These are phyloP conservation scores for Suzukiozyma palmioleophila DNA, from an alignment of 1,139 yeast genomes.

Conservation along the genomic window DNA sequence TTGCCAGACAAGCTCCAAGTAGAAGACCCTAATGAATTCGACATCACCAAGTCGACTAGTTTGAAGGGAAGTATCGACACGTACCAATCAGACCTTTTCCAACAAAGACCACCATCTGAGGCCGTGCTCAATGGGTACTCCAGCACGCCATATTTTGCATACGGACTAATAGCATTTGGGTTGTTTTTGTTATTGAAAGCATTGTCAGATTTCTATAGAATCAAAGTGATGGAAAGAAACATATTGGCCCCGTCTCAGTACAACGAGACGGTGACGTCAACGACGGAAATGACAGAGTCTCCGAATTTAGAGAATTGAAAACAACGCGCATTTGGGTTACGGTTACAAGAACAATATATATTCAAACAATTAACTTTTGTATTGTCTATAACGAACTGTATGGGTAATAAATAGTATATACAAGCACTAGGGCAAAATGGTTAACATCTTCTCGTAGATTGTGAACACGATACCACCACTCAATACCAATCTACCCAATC, in stretches of 20 bases:
- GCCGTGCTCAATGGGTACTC: conserved; percentile 1
- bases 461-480: conserved; percentile 97
- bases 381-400: conserved; percentile 5
- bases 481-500: conserved; percentile 84
- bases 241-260: conserved; percentile 45
- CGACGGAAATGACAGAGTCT: conserved; percentile 6
- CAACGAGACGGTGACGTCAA: conserved; percentile 6
- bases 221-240: conserved; percentile 68
- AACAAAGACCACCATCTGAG: conserved; percentile 11
- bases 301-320: background rate
- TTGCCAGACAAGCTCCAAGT: conserved; percentile 47
- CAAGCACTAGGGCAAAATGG: conserved; percentile 33
- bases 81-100: conserved; percentile 36
- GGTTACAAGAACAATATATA: background rate
- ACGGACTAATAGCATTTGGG: conserved; percentile 65
- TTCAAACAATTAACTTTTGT: conserved; percentile 3
- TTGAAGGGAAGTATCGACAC: conserved; percentile 45
- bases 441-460: conserved; percentile 84
- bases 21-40: conserved; percentile 50
- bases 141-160: conserved; percentile 47
- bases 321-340: background rate
- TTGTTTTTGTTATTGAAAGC: conserved; percentile 62
- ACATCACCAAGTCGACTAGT: conserved; percentile 36
- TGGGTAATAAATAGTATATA: background rate
- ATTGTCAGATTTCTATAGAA: conserved; percentile 63